Evolutionary conservation across 768 basidiomycete genomes (phyloP).

Genomic region (Sporobolomyces pararoseus): DNA sequence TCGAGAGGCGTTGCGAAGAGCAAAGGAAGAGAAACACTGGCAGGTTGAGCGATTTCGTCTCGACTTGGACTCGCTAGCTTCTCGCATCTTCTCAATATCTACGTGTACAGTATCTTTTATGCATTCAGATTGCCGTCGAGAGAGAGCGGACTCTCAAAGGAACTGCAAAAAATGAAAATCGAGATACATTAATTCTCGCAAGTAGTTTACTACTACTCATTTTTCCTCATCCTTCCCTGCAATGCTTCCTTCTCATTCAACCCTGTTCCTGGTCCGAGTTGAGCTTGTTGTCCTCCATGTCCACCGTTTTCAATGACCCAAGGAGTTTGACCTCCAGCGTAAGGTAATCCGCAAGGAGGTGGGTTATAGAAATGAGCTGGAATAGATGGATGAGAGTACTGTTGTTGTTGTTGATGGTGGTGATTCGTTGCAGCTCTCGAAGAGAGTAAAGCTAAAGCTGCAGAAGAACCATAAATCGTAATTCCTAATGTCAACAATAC

Average conservation of each 20-base stretch:
- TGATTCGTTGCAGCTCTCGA: conserved; percentile 1
- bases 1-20: too few relatives aligned
- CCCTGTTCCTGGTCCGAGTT: background rate
- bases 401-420: background rate
- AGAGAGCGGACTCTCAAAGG: too few relatives aligned
- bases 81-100: too few relatives aligned
- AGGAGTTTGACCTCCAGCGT: background rate
- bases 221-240: background rate
- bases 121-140: too few relatives aligned
- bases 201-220: too few relatives aligned
- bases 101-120: too few relatives aligned
- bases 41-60: too few relatives aligned
- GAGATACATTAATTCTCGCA: too few relatives aligned
- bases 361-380: background rate
- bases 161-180: too few relatives aligned
- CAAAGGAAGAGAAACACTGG: too few relatives aligned
- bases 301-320: conserved; percentile 28
- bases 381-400: background rate
- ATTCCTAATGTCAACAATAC: conserved; percentile 47
- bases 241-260: too few relatives aligned
- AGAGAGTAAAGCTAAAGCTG: conserved; percentile 27
- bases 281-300: background rate
- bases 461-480: conserved; percentile 39
- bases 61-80: too few relatives aligned
- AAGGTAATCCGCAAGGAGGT: conserved; percentile 32